phyloP scores from a whole-genome alignment of 2,329 filamentous ascomycete genomes.

The Neonectria ditissima region DNA sequence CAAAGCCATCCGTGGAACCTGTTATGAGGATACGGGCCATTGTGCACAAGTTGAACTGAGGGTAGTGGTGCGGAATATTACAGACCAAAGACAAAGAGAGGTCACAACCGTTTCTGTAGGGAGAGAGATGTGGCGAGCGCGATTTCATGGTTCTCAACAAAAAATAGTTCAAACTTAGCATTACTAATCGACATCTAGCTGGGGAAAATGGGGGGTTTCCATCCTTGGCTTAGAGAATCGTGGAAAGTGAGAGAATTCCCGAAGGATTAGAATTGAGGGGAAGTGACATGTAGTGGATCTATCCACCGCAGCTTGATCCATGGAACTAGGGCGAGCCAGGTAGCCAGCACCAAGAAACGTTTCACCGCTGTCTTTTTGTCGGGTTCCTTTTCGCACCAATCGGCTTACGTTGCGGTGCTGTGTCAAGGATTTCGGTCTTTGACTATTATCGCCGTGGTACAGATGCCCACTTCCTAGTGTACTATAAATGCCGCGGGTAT shows the following conservation, averaged over 20 bases:
- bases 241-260: constrained; percentile 5
- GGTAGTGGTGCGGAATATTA: background rate
- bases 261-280: background rate
- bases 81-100: background rate
- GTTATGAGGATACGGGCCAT: constrained; percentile 44
- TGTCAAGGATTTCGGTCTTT: background rate
- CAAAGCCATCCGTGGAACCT: constrained; percentile 42
- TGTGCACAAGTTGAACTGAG: constrained; percentile 1
- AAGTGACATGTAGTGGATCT: background rate
- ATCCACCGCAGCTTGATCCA: too few relatives aligned
- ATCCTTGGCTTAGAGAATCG: background rate
- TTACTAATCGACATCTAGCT: background rate
- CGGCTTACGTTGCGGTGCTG: background rate
- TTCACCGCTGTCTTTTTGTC: background rate
- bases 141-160: too few relatives aligned
- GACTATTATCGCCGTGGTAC: too few relatives aligned
- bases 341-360: background rate
- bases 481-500: too few relatives aligned
- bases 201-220: constrained; percentile 1
- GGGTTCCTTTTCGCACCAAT: background rate
- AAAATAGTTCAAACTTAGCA: background rate
- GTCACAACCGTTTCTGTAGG: background rate
- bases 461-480: too few relatives aligned
- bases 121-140: too few relatives aligned
- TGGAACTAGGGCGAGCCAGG: background rate